Percentiles rank a stretch among this genome's conserved stretches.
Evolutionary conservation across 345 rosid species (phyloP).

Genomic region (Eucalyptus polyanthemos): DNA sequence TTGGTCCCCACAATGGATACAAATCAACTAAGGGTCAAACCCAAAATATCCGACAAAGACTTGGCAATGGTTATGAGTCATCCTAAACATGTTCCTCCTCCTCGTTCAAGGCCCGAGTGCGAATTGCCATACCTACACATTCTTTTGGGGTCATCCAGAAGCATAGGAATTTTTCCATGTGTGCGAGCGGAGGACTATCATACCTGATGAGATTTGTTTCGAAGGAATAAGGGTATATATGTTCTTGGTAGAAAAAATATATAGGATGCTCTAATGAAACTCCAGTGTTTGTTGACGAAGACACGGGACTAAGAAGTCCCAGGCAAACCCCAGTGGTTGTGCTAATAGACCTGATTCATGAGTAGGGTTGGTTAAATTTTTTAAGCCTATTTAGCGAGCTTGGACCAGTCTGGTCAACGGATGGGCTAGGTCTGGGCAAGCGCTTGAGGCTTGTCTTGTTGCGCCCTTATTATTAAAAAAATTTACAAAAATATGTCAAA

Average conservation of each 20-base stretch:
- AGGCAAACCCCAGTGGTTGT: too few species aligned
- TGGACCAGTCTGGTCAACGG: not conserved
- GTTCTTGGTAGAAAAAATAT: not conserved
- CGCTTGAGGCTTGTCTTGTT: not conserved
- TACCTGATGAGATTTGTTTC: not conserved
- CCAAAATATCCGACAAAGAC: too few species aligned
- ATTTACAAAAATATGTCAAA: not conserved
- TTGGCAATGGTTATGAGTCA: too few species aligned
- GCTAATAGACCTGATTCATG: too few species aligned
- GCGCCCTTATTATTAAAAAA: not conserved
- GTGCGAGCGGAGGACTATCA: fast-evolving
- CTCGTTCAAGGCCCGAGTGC: too few species aligned
- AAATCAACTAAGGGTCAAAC: too few species aligned
- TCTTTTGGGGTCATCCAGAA: too few species aligned
- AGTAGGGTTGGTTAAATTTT: too few species aligned
- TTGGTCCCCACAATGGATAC: too few species aligned
- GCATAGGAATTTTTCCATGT: too few species aligned
- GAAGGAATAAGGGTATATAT: not conserved
- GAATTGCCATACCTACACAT: too few species aligned
- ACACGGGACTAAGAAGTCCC: not conserved
- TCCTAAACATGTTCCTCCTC: too few species aligned
- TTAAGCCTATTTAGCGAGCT: not conserved
- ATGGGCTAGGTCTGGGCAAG: not conserved
- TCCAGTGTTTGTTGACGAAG: not conserved
- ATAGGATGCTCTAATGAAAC: not conserved